A percentile compares a stretch with the other conserved stretches of the same genome.
These are phyloP conservation scores for Aspergillus ustus DNA, from an alignment of 2,329 filamentous ascomycete genomes.

Conservation along the genomic window DNA sequence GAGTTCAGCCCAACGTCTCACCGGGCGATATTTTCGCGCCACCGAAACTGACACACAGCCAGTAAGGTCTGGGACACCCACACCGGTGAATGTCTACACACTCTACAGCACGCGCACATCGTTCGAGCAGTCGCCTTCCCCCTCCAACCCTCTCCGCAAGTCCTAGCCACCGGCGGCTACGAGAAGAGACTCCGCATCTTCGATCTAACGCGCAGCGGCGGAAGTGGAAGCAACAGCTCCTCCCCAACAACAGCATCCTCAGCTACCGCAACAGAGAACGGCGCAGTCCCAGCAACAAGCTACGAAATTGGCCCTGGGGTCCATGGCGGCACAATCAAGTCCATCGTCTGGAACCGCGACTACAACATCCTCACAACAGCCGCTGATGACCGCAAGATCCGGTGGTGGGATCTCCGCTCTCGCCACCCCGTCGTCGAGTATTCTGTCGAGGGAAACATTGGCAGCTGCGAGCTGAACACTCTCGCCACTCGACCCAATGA, in stretches of 20 bases:
- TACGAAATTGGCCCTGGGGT: conserved; percentile 87
- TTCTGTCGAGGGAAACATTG: conserved; percentile 80
- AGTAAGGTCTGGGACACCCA: conserved; percentile 98
- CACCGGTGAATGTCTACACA: conserved; percentile 85
- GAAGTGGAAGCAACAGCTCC: conserved; percentile 40
- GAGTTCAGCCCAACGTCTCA: conserved; percentile 41
- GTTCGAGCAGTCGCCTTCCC: conserved; percentile 92
- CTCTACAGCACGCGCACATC: conserved; percentile 90
- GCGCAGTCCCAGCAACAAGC: conserved; percentile 57
- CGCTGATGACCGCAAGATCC: conserved; percentile 84
- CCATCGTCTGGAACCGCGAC: conserved; percentile 90
- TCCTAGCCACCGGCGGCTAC: conserved; percentile 89
- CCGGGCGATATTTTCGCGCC: conserved; percentile 1
- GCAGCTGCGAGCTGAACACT: conserved; percentile 86
- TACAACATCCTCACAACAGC: conserved; percentile 89
- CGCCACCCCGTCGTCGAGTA: conserved; percentile 76
- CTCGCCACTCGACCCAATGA: conserved; percentile 64
- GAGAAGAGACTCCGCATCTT: conserved; percentile 97
- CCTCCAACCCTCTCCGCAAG: conserved; percentile 73
- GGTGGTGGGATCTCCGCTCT: conserved; percentile 90
- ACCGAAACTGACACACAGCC: conserved; percentile 18
- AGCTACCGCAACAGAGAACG: conserved; percentile 40
- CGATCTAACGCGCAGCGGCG: conserved; percentile 69
- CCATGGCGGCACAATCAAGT: conserved; percentile 90
- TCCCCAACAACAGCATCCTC: conserved; percentile 44